Conservation (phyloP, 2,329 filamentous ascomycete species). For the Aspergillus pseudoglaucus region DNA sequence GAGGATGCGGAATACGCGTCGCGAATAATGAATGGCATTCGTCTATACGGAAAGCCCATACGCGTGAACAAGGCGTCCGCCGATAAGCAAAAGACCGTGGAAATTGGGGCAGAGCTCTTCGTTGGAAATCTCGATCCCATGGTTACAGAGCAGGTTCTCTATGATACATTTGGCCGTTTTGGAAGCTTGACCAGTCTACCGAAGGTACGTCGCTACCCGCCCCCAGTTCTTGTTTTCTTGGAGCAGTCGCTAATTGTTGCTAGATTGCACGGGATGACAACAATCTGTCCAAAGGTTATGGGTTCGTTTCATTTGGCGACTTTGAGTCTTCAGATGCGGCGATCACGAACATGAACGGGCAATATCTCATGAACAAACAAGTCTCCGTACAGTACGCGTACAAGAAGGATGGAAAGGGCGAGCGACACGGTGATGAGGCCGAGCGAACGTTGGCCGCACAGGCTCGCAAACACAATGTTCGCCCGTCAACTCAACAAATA, state of each 20-base stretch:
- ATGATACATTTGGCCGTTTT: conserved; percentile 91
- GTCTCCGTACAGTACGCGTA: conserved; percentile 96
- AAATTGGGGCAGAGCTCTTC: conserved; percentile 95
- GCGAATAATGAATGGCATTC: conserved; percentile 92
- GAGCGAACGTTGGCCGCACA: conserved; percentile 87
- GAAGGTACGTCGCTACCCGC: conserved; percentile 55
- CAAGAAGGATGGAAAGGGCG: conserved; percentile 98
- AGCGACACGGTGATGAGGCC: conserved; percentile 88
- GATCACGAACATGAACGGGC: conserved; percentile 85
- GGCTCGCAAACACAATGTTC: conserved; percentile 89
- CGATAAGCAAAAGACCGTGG: conserved; percentile 87
- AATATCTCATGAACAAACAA: conserved; percentile 96
- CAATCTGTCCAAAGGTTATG: conserved; percentile 88
- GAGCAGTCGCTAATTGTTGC: conserved; percentile 17
- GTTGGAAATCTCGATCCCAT: conserved; percentile 90
- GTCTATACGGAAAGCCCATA: conserved; percentile 87
- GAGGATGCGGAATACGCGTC: conserved; percentile 95
- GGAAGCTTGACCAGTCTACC: conserved; percentile 76
- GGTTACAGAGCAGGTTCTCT: conserved; percentile 92
- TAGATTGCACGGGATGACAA: conserved; percentile 75
- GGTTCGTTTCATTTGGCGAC: conserved; percentile 85
- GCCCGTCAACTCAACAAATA: conserved; percentile 69
- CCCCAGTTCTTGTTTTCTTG: conserved; percentile 1
- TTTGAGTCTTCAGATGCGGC: conserved; percentile 93
- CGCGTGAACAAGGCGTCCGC: conserved; percentile 91